Evolutionary conservation across 176 grass and related monocot genomes (phyloP).

Genomic region (Oryza meridionalis): DNA sequence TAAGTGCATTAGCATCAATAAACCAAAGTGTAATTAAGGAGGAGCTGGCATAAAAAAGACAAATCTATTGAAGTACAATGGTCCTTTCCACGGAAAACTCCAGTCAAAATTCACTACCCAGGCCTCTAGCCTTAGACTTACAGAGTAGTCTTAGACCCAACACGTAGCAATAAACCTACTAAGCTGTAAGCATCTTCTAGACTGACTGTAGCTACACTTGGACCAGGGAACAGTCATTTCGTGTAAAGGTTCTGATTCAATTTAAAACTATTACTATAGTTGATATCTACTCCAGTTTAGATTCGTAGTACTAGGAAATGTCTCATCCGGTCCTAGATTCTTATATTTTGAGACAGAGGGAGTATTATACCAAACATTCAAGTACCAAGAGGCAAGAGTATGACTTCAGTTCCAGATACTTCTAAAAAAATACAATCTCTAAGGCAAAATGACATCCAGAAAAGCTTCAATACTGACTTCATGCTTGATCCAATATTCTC

Average conservation of each 20-base stretch:
- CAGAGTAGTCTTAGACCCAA: constrained; percentile 14
- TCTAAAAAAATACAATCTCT: constrained; percentile 20
- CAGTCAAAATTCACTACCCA: neutral
- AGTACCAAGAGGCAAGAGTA: constrained; percentile 13
- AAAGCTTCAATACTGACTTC: neutral
- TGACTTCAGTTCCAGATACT: constrained; percentile 30
- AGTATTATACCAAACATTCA: neutral
- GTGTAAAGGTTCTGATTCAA: constrained; percentile 33
- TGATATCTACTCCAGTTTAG: neutral
- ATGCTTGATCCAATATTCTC: constrained; percentile 5
- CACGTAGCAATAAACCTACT: constrained; percentile 22
- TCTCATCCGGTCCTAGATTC: too few species aligned
- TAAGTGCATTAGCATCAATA: neutral
- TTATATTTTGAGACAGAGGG: too few species aligned
- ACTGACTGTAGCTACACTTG: constrained; percentile 6
- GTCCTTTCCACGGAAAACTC: constrained; percentile 6
- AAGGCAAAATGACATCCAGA: neutral
- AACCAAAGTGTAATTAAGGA: constrained; percentile 7
- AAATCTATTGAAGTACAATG: neutral
- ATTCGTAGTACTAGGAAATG: too few species aligned
- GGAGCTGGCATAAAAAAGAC: neutral
- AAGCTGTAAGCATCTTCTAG: constrained; percentile 3
- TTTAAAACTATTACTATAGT: constrained; percentile 34
- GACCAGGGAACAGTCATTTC: neutral
- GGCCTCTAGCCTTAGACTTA: constrained; percentile 4